phyloP scores from a whole-genome alignment of 306 rosid species.

The Ziziphus jujuba region DNA sequence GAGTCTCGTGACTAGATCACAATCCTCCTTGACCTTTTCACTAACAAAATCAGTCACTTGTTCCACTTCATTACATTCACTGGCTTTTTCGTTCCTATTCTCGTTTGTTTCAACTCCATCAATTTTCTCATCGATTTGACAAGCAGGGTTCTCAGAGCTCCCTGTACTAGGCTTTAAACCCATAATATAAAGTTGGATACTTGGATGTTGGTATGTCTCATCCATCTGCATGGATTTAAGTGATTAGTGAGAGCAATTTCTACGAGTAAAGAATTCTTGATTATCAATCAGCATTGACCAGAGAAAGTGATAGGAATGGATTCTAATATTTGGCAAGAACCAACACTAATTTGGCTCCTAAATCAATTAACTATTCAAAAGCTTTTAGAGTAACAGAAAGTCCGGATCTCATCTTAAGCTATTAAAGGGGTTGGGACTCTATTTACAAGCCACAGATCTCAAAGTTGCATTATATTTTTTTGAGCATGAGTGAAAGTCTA shows the following conservation, averaged over 20 bases:
- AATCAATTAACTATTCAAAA: too few relatives aligned
- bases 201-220: constrained; percentile 84
- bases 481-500: too few relatives aligned
- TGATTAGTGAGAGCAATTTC: neutral
- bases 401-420: neutral
- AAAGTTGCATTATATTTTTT: neutral
- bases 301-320: too few relatives aligned
- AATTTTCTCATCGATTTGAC: constrained; percentile 27
- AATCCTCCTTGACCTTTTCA: constrained; percentile 37
- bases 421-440: neutral
- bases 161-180: constrained; percentile 43
- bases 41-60: constrained; percentile 25
- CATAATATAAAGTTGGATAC: constrained; percentile 77
- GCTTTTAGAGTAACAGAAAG: neutral
- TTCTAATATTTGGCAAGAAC: too few relatives aligned
- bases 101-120: constrained; percentile 32
- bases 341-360: too few relatives aligned
- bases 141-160: constrained; percentile 24
- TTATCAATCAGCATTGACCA: too few relatives aligned
- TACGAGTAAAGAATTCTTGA: neutral
- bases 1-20: constrained; percentile 24
- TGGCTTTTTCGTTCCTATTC: constrained; percentile 26
- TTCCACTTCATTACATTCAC: constrained; percentile 24
- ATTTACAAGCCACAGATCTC: neutral
- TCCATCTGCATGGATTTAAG: constrained; percentile 70